Evolutionary conservation across 129 eudicot species (phyloP).

Genomic region (Deinandra increscens): DNA sequence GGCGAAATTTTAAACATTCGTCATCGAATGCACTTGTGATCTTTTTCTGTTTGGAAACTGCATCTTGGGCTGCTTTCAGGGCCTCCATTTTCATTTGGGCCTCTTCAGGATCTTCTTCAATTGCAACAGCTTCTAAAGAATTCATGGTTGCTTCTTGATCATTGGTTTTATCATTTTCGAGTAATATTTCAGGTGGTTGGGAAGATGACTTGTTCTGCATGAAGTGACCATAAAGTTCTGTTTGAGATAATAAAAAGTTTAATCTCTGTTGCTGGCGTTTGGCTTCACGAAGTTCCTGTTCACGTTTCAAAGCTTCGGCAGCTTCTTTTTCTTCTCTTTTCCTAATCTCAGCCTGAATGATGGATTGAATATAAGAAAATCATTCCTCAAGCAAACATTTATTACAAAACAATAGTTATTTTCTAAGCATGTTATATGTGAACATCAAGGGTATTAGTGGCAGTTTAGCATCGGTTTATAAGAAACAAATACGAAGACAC

Average conservation of each 20-base stretch:
- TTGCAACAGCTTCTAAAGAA: slow-evolving; percentile 42
- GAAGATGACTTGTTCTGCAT: slow-evolving; percentile 83
- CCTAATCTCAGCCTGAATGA: slow-evolving; percentile 83
- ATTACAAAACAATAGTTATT: not conserved
- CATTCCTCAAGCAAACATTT: slow-evolving; percentile 11
- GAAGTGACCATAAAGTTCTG: slow-evolving; percentile 96
- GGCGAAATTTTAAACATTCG: slow-evolving; percentile 70
- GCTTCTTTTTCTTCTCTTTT: slow-evolving; percentile 97
- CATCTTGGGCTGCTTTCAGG: slow-evolving; percentile 95
- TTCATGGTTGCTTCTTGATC: slow-evolving; percentile 39
- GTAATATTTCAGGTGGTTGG: slow-evolving; percentile 50
- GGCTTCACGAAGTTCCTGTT: slow-evolving; percentile 97
- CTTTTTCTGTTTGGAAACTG: slow-evolving; percentile 86
- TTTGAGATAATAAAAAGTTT: slow-evolving; percentile 80
- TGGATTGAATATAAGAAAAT: slow-evolving; percentile 14
- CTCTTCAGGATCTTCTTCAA: slow-evolving; percentile 80
- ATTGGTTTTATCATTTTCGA: slow-evolving; percentile 38
- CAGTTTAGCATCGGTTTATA: not conserved
- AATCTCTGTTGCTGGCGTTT: slow-evolving; percentile 88
- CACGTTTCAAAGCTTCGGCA: slow-evolving; percentile 94
- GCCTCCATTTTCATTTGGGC: slow-evolving; percentile 86
- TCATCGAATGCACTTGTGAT: slow-evolving; percentile 85
- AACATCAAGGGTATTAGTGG: not conserved
- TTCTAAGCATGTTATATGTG: not conserved
- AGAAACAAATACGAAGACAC: not conserved